Base-by-base conservation (phyloP, 768 basidiomycete genomes). In the Tephrocybe sp. region DNA sequence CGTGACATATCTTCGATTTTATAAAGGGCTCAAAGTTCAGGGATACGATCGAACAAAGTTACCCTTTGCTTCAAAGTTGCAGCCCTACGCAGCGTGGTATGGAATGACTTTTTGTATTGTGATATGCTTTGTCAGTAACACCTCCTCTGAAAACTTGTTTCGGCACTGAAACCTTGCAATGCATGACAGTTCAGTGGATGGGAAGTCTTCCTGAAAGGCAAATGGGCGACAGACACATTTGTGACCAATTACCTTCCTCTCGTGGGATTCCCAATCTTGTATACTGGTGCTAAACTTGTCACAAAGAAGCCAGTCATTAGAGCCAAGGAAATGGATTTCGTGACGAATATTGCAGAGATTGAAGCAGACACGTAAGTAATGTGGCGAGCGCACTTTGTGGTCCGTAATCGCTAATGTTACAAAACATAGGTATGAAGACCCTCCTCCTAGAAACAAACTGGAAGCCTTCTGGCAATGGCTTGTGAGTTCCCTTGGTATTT, bases 161-260 rank as follows among this genome's bases (percentile, higher is more conserved):
- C 25, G 15, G 4, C 6, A 9, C 6, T 21, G 7, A 21, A 7
- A 36, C 18, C 22, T 32, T 16, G 16, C 39, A 37, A 18, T 27
- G 19, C 31, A 27, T 31, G n/a, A n/a, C 59, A n/a, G n/a, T n/a
- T n/a, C n/a, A 75, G 72, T 38, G 70, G 74, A 26, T 75, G 69
- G 70, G 42, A 63, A 13, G 73, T 69, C 13, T 73, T 68, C 63
- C 57, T 77, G n/a, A 70, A 69, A 50, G 70, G 65, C 13, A 52
- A 60, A 18, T 74, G 72, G 90, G 62, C 64, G 24, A 74, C 72
- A 2, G 82, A 80, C 21, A 75, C 67, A 15, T 94, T 95, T 59
- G 74, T 95, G 46, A 92, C 91, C 21, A 90, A 82, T 64, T 96
- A 95, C 67, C 63, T 93, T 39, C 88, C 87, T 16, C 63, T 83